These are phyloP conservation scores for Fusarium sublunatum DNA, from an alignment of 2,329 filamentous ascomycete species.

Conservation along the genomic window DNA sequence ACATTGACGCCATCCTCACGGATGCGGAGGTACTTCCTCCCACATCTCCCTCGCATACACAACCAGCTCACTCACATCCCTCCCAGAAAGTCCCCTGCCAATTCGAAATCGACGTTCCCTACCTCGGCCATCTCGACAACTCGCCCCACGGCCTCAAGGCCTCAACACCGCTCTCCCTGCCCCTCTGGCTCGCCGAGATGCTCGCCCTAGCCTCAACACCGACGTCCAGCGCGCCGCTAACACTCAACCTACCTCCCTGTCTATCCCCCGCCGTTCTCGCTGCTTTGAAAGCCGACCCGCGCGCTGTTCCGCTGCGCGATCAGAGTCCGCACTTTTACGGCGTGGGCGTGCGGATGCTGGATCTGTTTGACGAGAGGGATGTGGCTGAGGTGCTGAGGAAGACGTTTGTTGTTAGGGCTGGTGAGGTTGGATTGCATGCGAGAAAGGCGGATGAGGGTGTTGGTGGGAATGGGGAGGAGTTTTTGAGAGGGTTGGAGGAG, in stretches of 20 bases:
- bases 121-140: slow-evolving; percentile 89
- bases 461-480: slow-evolving; percentile 76
- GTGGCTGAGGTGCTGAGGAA: slow-evolving; percentile 80
- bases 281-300: slow-evolving; percentile 89
- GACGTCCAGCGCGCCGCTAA: slow-evolving; percentile 71
- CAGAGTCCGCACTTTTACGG: slow-evolving; percentile 90
- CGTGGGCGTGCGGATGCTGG: slow-evolving; percentile 85
- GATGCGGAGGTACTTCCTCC: slow-evolving; percentile 77
- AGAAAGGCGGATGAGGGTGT: slow-evolving; percentile 78
- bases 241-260: slow-evolving; percentile 82
- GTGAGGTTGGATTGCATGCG: slow-evolving; percentile 88
- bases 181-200: slow-evolving; percentile 95
- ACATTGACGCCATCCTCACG: slow-evolving; percentile 85
- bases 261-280: slow-evolving; percentile 85
- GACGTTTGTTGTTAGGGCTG: slow-evolving; percentile 84
- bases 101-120: slow-evolving; percentile 89
- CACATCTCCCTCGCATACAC: not conserved
- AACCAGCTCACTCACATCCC: slow-evolving; percentile 7
- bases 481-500: slow-evolving; percentile 88
- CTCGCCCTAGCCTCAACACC: slow-evolving; percentile 75
- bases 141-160: slow-evolving; percentile 81
- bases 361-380: slow-evolving; percentile 84
- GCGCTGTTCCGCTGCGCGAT: slow-evolving; percentile 83
- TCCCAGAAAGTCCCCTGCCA: slow-evolving; percentile 91
- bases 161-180: slow-evolving; percentile 83